These are phyloP conservation scores for Podaxis mareebaensis DNA, from an alignment of 768 basidiomycete species.

Conservation along the genomic window DNA sequence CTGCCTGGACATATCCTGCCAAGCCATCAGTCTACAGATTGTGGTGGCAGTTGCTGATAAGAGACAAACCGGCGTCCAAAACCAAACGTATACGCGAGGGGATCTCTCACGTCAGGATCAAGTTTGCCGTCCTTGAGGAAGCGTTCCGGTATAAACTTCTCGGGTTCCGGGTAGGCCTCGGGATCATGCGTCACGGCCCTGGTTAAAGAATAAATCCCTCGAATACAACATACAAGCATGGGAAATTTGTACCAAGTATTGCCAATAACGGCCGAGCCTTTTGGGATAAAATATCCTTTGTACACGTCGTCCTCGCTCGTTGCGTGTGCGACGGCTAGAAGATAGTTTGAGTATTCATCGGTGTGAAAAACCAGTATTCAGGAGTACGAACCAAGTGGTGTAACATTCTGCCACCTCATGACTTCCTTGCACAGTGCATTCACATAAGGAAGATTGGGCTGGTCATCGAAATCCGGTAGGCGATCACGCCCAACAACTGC, in stretches of 20 bases:
- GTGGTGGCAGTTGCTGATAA: not conserved
- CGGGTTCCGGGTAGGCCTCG: constrained; percentile 31
- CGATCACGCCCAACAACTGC: not conserved
- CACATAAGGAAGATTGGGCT: not conserved
- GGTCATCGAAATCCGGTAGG: not conserved
- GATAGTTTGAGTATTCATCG: not conserved
- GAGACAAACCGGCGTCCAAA: constrained; percentile 22
- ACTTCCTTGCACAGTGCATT: not conserved
- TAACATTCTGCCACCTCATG: not conserved
- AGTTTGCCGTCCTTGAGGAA: constrained; percentile 24
- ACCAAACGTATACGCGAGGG: constrained; percentile 24
- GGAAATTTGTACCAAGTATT: not conserved
- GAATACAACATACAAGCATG: not conserved
- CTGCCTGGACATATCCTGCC: too few species aligned
- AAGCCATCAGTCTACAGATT: too few species aligned
- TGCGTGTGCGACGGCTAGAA: constrained; percentile 19
- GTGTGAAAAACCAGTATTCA: not conserved
- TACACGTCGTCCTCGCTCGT: constrained; percentile 20
- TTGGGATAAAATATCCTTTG: constrained; percentile 7
- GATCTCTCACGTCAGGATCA: constrained; percentile 18
- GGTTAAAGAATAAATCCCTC: not conserved
- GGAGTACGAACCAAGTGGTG: not conserved
- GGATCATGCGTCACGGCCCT: constrained; percentile 36
- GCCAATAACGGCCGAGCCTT: not conserved
- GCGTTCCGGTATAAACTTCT: constrained; percentile 33